These are phyloP conservation scores for Cymodocea nodosa DNA, from an alignment of 116 monocot genomes.

Conservation along the genomic window DNA sequence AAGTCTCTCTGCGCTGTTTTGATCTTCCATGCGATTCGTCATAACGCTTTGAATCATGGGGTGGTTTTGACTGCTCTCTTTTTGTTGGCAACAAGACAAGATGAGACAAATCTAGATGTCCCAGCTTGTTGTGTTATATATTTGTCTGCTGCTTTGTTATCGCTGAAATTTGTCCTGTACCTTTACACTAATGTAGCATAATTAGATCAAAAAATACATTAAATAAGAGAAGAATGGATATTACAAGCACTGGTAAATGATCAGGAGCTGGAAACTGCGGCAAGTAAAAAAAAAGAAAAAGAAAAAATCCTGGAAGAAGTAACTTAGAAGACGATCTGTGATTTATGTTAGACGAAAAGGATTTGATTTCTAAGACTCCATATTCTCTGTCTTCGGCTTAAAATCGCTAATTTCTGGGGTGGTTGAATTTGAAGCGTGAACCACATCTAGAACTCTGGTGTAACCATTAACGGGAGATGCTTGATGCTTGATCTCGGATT, in stretches of 20 bases:
- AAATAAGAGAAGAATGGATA: not conserved
- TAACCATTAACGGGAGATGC: constrained; percentile 11
- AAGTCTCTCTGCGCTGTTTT: no score
- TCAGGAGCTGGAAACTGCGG: not conserved
- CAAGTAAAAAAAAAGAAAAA: not conserved
- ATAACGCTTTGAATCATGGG: no score
- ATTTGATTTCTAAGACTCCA: constrained; percentile 4
- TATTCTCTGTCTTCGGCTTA: constrained; percentile 19
- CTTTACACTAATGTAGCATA: no score
- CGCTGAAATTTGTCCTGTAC: no score
- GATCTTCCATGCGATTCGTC: no score
- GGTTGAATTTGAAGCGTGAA: constrained; percentile 1
- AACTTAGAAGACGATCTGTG: not conserved
- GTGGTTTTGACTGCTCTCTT: no score
- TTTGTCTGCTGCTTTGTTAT: no score
- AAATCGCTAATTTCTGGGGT: constrained; percentile 6
- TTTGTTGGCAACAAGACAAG: no score
- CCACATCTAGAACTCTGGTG: constrained; percentile 9
- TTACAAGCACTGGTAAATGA: constrained; percentile 1
- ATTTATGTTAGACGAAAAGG: not conserved
- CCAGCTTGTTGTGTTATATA: no score
- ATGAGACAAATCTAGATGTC: no score
- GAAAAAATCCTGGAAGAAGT: no score
- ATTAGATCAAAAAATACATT: not conserved
- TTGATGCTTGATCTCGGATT: constrained; percentile 12